Percentiles rank a stretch among this genome's conserved stretches.
phyloP scores from a whole-genome alignment of 805 yeast species.

The Jamesozyma lodderae region DNA sequence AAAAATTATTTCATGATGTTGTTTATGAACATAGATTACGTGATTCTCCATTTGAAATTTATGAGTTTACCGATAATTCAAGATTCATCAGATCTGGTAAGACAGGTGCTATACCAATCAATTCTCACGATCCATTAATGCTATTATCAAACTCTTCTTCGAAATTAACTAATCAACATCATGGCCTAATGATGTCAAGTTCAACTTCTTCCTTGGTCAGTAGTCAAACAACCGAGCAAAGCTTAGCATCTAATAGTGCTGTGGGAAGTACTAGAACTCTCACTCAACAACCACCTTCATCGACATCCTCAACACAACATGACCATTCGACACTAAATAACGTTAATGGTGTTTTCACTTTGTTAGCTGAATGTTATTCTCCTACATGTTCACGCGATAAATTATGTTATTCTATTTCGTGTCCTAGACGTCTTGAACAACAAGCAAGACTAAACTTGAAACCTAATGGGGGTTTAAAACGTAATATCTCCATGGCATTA shows the following conservation, averaged over 20 bases:
- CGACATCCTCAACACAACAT: background rate
- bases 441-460: constrained; percentile 86
- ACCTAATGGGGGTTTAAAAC: constrained; percentile 73
- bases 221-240: constrained; percentile 4
- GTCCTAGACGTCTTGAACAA: constrained; percentile 92
- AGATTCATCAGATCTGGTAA: constrained; percentile 22
- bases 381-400: constrained; percentile 89
- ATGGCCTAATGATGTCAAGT: constrained; percentile 7
- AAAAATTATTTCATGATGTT: constrained; percentile 88
- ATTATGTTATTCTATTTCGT: constrained; percentile 88
- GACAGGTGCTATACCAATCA: constrained; percentile 17
- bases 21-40: constrained; percentile 88
- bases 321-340: constrained; percentile 7
- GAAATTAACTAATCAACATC: constrained; percentile 3
- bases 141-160: constrained; percentile 14
- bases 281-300: too few relatives aligned
- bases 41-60: constrained; percentile 80
- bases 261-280: too few relatives aligned
- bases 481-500: constrained; percentile 40
- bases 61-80: constrained; percentile 55
- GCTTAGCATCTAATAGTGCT: too few relatives aligned
- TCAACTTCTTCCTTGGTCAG: constrained; percentile 11
- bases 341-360: constrained; percentile 83
- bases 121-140: constrained; percentile 23
- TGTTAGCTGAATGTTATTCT: constrained; percentile 89